A percentile compares a stretch with the other conserved stretches of the same genome.
These are phyloP conservation scores for Gossypium davidsonii DNA, from an alignment of 441 rosid species.

Conservation along the genomic window DNA sequence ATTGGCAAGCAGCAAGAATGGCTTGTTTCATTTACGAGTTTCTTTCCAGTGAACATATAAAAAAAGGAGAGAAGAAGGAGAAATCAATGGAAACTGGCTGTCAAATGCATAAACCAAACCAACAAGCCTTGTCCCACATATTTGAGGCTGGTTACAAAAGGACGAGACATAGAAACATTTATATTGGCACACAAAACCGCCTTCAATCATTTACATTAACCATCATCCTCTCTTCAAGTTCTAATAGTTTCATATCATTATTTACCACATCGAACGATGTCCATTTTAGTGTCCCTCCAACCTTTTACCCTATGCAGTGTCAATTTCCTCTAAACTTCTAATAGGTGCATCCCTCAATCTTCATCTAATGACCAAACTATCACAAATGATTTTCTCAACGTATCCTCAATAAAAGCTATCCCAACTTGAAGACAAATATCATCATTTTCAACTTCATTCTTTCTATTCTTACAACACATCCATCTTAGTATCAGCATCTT, in stretches of 20 bases:
- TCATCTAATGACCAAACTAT: background rate
- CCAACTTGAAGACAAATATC: background rate
- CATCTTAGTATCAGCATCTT: background rate
- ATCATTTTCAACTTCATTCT: background rate
- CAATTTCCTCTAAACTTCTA: background rate
- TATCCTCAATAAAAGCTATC: background rate
- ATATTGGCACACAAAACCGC: background rate
- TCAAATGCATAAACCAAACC: background rate
- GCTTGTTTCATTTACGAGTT: background rate
- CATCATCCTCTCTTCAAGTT: background rate
- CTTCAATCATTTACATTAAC: background rate
- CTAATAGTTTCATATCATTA: background rate
- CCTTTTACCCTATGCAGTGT: background rate
- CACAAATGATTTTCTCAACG: background rate
- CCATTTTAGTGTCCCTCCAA: background rate
- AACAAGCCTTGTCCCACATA: background rate
- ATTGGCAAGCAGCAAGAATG: background rate
- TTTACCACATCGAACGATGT: background rate
- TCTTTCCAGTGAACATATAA: background rate
- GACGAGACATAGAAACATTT: background rate
- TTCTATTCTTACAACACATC: background rate
- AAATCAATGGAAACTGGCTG: background rate
- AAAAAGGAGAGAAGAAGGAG: background rate
- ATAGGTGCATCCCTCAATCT: background rate
- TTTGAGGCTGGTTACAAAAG: background rate